Base-by-base conservation (phyloP, 805 yeast genomes). In the Metschnikowia baotianmanensis region DNA sequence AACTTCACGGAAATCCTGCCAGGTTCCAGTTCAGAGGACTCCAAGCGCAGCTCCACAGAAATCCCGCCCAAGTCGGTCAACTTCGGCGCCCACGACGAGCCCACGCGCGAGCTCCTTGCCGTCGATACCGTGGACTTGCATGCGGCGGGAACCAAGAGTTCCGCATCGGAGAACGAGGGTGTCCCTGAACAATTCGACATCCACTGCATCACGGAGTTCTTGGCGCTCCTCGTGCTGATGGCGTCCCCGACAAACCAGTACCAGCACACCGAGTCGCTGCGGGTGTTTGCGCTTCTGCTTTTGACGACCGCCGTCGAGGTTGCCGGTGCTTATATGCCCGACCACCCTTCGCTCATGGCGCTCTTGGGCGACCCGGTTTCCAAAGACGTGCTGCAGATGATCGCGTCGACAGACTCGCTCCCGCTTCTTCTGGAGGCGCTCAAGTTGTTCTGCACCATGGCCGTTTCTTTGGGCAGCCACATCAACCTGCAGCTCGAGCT, bases 261-360 rank as follows among this genome's bases (percentile, higher is more conserved):
- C 53, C 88, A 86, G 53, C 93, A 88, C 55, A 86, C 91, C 47
- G 96, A 91, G 59, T 75, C 87, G 20, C 82, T 96, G 0, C 77
- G 96, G 42, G 82, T 86, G 11, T 80, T 91, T 65, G 93, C 96
- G 0, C 64, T 93, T 26, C 76, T 82, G 21, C 73, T 91, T 29
- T 71, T 93, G 29, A 82, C 80, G 40, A 82, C 83, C 0, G 84
- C 95, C 1, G 72, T 93, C 35, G 98, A 93, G 61, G 82, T 86
- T 5, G 72, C 88, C 9, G 96, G 96, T 3, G 66, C 71, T 38
- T 70, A 67, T 12, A 72, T 89, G 37, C 67, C 71, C 1, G 44
- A 51, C 11, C 91, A 86, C 56, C 80, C 85, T 2, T 71, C 82
- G 4, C 65, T 90, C 33, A 74, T 87, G 58, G 75, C 72, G 15